Conservation (phyloP, 768 basidiomycete genomes). For the Suillus sp. region DNA sequence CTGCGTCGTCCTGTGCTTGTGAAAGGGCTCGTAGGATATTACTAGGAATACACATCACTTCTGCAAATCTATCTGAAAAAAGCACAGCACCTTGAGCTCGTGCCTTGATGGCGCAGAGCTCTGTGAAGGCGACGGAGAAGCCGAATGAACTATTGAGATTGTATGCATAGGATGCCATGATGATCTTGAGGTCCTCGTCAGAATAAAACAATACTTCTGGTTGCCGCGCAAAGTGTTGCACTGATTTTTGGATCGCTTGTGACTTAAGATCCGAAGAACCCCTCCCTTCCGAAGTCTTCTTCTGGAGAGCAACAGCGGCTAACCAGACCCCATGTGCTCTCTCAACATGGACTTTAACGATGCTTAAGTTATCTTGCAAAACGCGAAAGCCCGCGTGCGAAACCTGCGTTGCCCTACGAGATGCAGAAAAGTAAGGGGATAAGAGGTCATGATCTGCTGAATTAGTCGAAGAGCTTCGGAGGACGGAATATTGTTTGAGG, state of each 20-base stretch:
- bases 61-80: slow-evolving; percentile 28
- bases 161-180: slow-evolving; percentile 63
- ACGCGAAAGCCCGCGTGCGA: slow-evolving; percentile 10
- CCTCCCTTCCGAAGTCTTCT: slow-evolving; percentile 1
- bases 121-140: slow-evolving; percentile 54
- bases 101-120: slow-evolving; percentile 60
- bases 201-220: slow-evolving; percentile 25
- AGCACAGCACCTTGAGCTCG: slow-evolving; percentile 30
- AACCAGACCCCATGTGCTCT: slow-evolving; percentile 22
- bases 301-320: slow-evolving; percentile 13
- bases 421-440: slow-evolving; percentile 40
- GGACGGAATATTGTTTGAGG: slow-evolving; percentile 37
- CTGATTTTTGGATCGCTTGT: slow-evolving; percentile 18
- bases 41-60: slow-evolving; percentile 24
- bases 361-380: slow-evolving; percentile 39
- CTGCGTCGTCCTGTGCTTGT: slow-evolving; percentile 11
- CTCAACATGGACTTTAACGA: slow-evolving; percentile 44
- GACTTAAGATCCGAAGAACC: slow-evolving; percentile 29
- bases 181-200: slow-evolving; percentile 37
- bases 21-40: slow-evolving; percentile 25
- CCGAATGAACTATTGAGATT: slow-evolving; percentile 39
- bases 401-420: slow-evolving; percentile 12
- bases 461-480: slow-evolving; percentile 13
- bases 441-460: slow-evolving; percentile 36
- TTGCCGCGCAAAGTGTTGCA: slow-evolving; percentile 28